Evolutionary conservation across 2,329 filamentous ascomycete species (phyloP), one percentile per base, ranked within the genome.

Genomic region (Colletotrichum truncatum): DNA sequence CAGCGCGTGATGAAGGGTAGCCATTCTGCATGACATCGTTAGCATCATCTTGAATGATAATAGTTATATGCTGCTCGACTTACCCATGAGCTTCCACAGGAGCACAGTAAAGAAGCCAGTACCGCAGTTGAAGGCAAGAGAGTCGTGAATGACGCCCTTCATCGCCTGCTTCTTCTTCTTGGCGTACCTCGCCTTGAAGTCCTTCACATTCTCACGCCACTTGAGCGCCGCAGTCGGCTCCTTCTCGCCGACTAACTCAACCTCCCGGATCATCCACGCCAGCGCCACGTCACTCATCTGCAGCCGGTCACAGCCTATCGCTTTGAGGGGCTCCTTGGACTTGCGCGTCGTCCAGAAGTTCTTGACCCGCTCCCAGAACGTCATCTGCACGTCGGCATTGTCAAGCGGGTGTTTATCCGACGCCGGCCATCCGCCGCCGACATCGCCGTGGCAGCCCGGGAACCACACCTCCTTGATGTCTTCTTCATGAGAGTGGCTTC

Each of bases 391-490:
- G 3, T 73, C 32, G 9, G 67, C 69, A 6, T 57, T 66, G 6
- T 75, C 72, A 6, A 74, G 56, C 2, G 68, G 61, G 4, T 74
- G 62, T 18, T 69, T 66, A 4, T 71, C 70, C 6, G 71, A 70
- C 8, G 78, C 75, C 0, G 78, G 77, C 81, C 84, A 87, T 0
- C 85, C 85, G 1, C 85, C 85, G 2, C 85, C 85, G 9, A 87
- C 78, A 56, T 87, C 84, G 9, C 81, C 81, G 60, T 87, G 85
- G 57, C 81, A 81, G 1, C 85, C 85, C 0, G 84, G 80, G 66
- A 87, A 87, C 83, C 84, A 87, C 45, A 87, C 82, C 66, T 87
- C 84, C 49, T 73, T 73, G 62, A 84, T 75, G 55, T 83, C 79
- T 28, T 83, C 79, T 28, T 83, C 80, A 2, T 73, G 65, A 1